A percentile compares a stretch with the other conserved stretches of the same genome.
Conservation (phyloP, 139 green algal species). For the Volvox africanus region DNA sequence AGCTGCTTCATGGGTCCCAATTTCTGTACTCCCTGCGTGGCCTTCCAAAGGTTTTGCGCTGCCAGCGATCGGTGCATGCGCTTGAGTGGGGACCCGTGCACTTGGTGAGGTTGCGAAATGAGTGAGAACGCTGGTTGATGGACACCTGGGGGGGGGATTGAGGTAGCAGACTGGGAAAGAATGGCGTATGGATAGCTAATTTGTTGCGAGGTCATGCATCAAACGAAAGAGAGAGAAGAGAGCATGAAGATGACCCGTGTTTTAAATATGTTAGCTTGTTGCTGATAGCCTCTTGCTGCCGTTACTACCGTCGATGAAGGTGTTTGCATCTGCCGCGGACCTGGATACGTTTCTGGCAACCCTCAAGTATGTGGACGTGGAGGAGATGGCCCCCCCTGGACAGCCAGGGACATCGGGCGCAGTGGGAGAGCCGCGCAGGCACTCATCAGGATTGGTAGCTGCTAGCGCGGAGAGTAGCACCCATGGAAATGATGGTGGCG, state of each 20-base stretch:
- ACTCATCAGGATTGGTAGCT: not conserved
- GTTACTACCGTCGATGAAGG: not conserved
- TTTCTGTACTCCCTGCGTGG: conserved; percentile 58
- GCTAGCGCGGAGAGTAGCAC: not conserved
- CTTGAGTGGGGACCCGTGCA: conserved; percentile 51
- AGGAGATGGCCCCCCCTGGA: not conserved
- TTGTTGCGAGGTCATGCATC: too few relatives aligned
- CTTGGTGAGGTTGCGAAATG: conserved; percentile 20
- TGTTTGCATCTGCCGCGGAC: conserved; percentile 41
- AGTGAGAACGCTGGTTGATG: too few relatives aligned
- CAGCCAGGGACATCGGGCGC: not conserved
- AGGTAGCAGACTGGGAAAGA: too few relatives aligned
- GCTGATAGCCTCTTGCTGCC: too few relatives aligned
- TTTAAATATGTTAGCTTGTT: too few relatives aligned
- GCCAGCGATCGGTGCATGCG: conserved; percentile 17
- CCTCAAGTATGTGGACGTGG: conserved; percentile 44
- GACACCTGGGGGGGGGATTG: too few relatives aligned
- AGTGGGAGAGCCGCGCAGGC: not conserved
- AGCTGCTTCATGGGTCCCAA: conserved; percentile 58
- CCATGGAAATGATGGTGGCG: not conserved
- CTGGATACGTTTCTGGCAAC: conserved; percentile 51
- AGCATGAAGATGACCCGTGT: too few relatives aligned
- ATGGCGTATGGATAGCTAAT: too few relatives aligned
- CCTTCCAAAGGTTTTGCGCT: conserved; percentile 43
- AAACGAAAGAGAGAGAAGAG: too few relatives aligned